These are phyloP conservation scores for Boletus mariae DNA, from an alignment of 1,284 basidiomycete genomes.

Conservation along the genomic window DNA sequence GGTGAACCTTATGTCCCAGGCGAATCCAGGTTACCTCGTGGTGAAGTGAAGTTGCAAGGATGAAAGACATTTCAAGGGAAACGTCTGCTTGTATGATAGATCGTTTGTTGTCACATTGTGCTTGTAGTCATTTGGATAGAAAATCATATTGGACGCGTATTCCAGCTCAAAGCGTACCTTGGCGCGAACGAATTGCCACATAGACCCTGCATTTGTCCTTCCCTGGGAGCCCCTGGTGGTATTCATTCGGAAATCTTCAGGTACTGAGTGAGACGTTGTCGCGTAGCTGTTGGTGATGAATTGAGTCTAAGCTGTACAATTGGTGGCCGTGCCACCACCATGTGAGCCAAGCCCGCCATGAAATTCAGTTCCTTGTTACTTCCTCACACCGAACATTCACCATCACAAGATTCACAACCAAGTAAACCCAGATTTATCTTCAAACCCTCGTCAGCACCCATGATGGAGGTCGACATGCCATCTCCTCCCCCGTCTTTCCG, in stretches of 20 bases:
- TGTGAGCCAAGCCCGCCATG: neutral
- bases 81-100: slow-evolving; percentile 11
- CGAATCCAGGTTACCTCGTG: slow-evolving; percentile 68
- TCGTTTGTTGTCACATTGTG: neutral
- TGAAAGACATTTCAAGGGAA: slow-evolving; percentile 15
- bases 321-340: slow-evolving; percentile 15
- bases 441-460: neutral
- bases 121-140: slow-evolving; percentile 13
- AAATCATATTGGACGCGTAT: slow-evolving; percentile 2
- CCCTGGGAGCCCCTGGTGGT: no score
- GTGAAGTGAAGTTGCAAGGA: slow-evolving; percentile 46
- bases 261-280: no score
- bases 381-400: neutral
- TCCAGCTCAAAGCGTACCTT: no score
- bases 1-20: slow-evolving; percentile 59
- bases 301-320: neutral
- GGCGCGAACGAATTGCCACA: no score
- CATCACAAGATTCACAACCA: neutral
- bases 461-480: slow-evolving; percentile 53
- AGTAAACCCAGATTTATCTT: neutral
- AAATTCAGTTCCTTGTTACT: slow-evolving; percentile 1
- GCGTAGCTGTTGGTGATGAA: no score
- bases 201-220: no score
- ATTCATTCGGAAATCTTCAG: no score
- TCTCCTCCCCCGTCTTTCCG: slow-evolving; percentile 38